These are phyloP conservation scores for Aspergillus aculeatinus DNA, from an alignment of 2,329 filamentous ascomycete genomes.

Conservation along the genomic window DNA sequence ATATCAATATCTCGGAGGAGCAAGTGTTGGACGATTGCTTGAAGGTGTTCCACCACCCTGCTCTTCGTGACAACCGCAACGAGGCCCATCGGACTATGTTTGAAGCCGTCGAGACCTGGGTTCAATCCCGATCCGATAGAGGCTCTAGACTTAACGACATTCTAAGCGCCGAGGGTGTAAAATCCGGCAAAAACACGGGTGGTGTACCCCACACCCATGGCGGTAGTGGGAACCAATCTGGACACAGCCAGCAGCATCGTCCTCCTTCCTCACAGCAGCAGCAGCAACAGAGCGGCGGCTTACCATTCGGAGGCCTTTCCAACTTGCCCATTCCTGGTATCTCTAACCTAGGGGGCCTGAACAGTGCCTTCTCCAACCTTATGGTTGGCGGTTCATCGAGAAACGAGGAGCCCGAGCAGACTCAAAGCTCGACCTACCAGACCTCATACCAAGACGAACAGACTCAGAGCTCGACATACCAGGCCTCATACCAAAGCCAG, in stretches of 20 bases:
- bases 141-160: slow-evolving; percentile 67
- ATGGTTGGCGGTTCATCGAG: slow-evolving; percentile 28
- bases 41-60: slow-evolving; percentile 86
- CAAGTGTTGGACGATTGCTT: slow-evolving; percentile 81
- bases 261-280: slow-evolving; percentile 15
- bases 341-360: slow-evolving; percentile 38
- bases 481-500: slow-evolving; percentile 12
- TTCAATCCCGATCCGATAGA: slow-evolving; percentile 65
- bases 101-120: slow-evolving; percentile 79
- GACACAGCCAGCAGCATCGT: slow-evolving; percentile 21
- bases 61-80: slow-evolving; percentile 69
- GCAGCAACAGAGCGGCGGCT: slow-evolving; percentile 26
- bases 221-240: slow-evolving; percentile 18
- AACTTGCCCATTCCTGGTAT: slow-evolving; percentile 39
- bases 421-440: slow-evolving; percentile 5
- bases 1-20: slow-evolving; percentile 76
- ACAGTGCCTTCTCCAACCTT: slow-evolving; percentile 31
- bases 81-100: slow-evolving; percentile 91
- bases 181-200: slow-evolving; percentile 67
- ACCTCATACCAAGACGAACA: slow-evolving; percentile 6
- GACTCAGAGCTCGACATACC: neutral
- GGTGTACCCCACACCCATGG: slow-evolving; percentile 36
- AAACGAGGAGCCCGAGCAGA: slow-evolving; percentile 11
- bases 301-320: slow-evolving; percentile 33
- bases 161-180: slow-evolving; percentile 82